Evolutionary conservation across 1,284 basidiomycete genomes (phyloP).

Genomic region (Sutorius eximius): DNA sequence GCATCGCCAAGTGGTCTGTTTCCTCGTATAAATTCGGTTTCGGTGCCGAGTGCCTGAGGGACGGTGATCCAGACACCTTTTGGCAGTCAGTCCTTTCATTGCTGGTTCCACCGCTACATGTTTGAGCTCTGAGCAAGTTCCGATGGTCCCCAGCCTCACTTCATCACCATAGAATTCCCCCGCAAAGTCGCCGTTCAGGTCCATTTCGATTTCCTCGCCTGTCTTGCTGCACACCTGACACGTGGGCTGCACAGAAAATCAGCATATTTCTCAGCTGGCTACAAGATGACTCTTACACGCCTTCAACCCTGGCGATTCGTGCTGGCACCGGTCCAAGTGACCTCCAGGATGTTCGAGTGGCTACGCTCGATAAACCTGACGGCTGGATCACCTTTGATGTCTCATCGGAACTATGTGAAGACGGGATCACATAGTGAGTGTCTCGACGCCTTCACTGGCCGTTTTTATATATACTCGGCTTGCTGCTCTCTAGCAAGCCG

Average conservation of each 20-base stretch:
- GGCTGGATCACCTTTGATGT: constrained; percentile 95
- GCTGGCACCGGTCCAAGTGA: constrained; percentile 93
- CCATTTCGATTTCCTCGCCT: neutral
- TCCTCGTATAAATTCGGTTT: constrained; percentile 97
- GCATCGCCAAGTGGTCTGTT: constrained; percentile 92
- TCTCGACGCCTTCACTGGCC: neutral
- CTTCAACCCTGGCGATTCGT: constrained; percentile 84
- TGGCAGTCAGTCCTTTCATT: constrained; percentile 84
- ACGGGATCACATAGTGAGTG: constrained; percentile 67
- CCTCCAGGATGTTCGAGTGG: constrained; percentile 86
- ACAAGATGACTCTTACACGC: constrained; percentile 96
- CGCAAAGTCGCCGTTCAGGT: constrained; percentile 90
- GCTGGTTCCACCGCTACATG: neutral
- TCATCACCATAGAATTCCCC: constrained; percentile 92
- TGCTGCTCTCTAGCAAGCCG: constrained; percentile 59
- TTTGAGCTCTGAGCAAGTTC: constrained; percentile 56
- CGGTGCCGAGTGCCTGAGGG: constrained; percentile 88
- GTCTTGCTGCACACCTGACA: neutral
- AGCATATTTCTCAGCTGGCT: constrained; percentile 86
- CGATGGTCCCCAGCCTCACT: constrained; percentile 96
- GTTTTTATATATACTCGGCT: constrained; percentile 1
- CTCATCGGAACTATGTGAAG: constrained; percentile 74
- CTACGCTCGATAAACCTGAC: constrained; percentile 86
- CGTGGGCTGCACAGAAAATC: constrained; percentile 65
- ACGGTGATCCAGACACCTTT: constrained; percentile 88